Conservation (phyloP, 164 flowering plant species). For the Hamamelis virginiana region DNA sequence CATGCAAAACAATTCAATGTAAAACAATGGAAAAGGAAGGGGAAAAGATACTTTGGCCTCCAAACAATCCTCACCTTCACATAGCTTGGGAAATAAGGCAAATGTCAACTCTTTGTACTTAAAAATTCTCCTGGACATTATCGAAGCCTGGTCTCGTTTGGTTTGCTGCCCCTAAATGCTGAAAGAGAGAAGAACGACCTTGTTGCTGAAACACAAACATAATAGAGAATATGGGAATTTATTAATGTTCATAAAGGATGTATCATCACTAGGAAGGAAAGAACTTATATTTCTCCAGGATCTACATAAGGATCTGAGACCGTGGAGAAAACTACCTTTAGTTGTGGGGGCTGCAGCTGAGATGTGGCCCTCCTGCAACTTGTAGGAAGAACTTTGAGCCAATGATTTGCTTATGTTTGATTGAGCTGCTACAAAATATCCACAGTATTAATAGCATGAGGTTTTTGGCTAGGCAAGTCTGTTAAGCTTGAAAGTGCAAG, state of each 20-base stretch:
- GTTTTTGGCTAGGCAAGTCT: background rate
- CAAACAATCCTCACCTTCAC: too few relatives aligned
- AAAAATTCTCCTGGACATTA: conserved; percentile 1
- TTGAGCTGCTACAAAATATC: conserved; percentile 38
- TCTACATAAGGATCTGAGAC: background rate
- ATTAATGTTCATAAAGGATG: background rate
- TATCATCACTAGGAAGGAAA: too few relatives aligned
- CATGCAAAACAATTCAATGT: too few relatives aligned
- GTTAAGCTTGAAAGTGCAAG: background rate
- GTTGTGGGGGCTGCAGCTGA: conserved; percentile 45
- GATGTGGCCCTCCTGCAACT: conserved; percentile 44
- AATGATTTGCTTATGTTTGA: conserved; percentile 35
- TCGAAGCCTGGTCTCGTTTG: conserved; percentile 43
- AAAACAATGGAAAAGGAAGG: too few relatives aligned
- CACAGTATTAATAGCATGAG: background rate
- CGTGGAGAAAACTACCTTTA: conserved; percentile 45
- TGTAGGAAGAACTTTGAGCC: conserved; percentile 36
- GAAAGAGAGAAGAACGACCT: conserved; percentile 93
- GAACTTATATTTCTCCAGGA: background rate
- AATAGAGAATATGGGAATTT: conserved; percentile 1
- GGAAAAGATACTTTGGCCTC: too few relatives aligned
- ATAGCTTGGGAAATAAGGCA: too few relatives aligned
- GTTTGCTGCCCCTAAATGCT: conserved; percentile 81
- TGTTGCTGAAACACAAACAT: conserved; percentile 52
- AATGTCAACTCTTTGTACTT: too few relatives aligned